Evolutionary conservation across 2,329 filamentous ascomycete species (phyloP).

Genomic region (Dothiorella sarmentorum): DNA sequence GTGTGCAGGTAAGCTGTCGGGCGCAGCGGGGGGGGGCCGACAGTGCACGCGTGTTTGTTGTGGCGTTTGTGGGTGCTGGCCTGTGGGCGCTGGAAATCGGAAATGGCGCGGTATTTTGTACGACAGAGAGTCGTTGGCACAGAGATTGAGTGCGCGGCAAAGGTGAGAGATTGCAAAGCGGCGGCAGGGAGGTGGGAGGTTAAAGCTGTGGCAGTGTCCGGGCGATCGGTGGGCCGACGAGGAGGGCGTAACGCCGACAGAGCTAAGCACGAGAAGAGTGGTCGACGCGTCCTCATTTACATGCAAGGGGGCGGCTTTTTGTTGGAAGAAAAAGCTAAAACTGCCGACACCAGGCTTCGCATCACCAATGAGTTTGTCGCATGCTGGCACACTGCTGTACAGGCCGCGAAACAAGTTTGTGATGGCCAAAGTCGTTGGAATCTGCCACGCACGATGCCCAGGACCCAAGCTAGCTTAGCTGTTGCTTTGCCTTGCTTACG

Average conservation of each 20-base stretch:
- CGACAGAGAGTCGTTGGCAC: not conserved
- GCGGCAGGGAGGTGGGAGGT: slow-evolving; percentile 3
- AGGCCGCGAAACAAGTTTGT: not conserved
- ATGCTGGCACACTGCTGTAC: not conserved
- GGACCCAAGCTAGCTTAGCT: not conserved
- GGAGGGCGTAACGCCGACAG: not conserved
- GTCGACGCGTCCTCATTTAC: not conserved
- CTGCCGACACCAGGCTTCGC: too few relatives aligned
- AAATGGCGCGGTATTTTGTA: slow-evolving; percentile 3
- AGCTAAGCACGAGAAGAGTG: not conserved
- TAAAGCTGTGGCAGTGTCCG: not conserved
- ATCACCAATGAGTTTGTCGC: too few relatives aligned
- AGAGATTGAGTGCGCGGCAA: not conserved
- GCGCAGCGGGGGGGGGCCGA: slow-evolving; percentile 3
- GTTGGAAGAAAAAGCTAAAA: not conserved
- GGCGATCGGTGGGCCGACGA: slow-evolving; percentile 4
- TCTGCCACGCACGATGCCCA: not conserved
- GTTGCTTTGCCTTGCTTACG: slow-evolving; percentile 1
- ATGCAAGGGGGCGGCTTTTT: not conserved
- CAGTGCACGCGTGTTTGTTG: slow-evolving; percentile 14
- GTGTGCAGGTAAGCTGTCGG: not conserved
- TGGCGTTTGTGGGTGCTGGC: not conserved
- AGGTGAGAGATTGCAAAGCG: not conserved
- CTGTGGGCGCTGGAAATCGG: slow-evolving; percentile 8
- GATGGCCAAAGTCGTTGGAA: not conserved